A percentile compares a stretch with the other conserved stretches of the same genome.
phyloP scores from a whole-genome alignment of 805 yeast species.

The Cyberlindnera euphorbiae region DNA sequence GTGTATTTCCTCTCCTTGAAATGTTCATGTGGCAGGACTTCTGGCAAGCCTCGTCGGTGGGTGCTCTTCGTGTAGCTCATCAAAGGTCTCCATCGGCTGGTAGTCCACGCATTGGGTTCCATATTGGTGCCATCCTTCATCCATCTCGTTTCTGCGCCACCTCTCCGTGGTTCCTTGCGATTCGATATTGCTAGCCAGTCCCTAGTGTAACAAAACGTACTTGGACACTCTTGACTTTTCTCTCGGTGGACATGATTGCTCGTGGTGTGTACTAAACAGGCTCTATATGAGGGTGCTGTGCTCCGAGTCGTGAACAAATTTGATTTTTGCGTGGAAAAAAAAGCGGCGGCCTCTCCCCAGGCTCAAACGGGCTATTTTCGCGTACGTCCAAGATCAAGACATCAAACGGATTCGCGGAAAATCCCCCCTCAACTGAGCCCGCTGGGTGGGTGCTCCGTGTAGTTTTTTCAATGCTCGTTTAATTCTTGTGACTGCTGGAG shows the following conservation, averaged over 20 bases:
- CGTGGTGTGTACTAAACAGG: conserved; percentile 12
- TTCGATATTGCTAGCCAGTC: background rate
- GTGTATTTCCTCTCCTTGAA: too few relatives aligned
- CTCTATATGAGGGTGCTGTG: conserved; percentile 10
- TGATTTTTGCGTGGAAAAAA: conserved; percentile 21
- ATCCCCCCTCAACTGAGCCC: too few relatives aligned
- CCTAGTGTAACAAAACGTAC: conserved; percentile 46
- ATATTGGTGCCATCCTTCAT: background rate
- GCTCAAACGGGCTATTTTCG: conserved; percentile 14
- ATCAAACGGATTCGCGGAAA: too few relatives aligned
- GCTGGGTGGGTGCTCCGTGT: too few relatives aligned
- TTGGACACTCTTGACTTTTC: conserved; percentile 72
- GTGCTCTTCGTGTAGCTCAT: too few relatives aligned
- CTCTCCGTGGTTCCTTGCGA: background rate
- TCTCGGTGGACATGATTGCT: conserved; percentile 55
- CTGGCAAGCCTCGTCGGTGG: too few relatives aligned
- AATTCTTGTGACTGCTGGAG: background rate
- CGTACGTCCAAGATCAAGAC: conserved; percentile 5
- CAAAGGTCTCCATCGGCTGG: background rate
- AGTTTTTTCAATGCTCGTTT: too few relatives aligned
- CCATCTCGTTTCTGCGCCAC: too few relatives aligned
- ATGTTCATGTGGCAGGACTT: too few relatives aligned
- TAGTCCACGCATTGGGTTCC: background rate
- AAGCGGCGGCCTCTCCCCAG: conserved; percentile 9
- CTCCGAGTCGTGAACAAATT: conserved; percentile 19